Percentiles rank a stretch among this genome's conserved stretches.
phyloP scores from a whole-genome alignment of 371 early-diverging fungal species.

The Mortierella sp. region DNA sequence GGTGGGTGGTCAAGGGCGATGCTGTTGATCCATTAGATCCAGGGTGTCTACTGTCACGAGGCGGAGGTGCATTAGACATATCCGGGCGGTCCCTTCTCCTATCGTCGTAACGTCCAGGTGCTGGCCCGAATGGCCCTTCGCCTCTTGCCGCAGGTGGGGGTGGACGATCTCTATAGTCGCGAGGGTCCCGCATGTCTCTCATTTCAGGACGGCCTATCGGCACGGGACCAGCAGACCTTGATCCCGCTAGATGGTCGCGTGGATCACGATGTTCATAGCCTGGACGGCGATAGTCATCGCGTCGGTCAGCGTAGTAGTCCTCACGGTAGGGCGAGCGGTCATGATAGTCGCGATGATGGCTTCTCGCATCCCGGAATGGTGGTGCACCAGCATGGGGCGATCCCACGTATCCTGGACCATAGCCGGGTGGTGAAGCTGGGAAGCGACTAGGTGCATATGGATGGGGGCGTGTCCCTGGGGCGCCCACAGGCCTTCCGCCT shows the following conservation, averaged over 20 bases:
- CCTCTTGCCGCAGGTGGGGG: conserved; percentile 32
- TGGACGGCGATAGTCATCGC: conserved; percentile 55
- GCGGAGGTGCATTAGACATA: conserved; percentile 33
- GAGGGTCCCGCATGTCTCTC: conserved; percentile 46
- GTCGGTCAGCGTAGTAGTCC: conserved; percentile 56
- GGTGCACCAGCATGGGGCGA: conserved; percentile 40
- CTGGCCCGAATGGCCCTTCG: conserved; percentile 34
- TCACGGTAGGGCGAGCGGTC: conserved; percentile 58
- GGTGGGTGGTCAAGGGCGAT: conserved; percentile 44
- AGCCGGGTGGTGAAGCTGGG: conserved; percentile 36
- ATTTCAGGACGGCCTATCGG: conserved; percentile 32
- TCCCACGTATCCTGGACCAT: conserved; percentile 34
- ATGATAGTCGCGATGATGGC: conserved; percentile 54
- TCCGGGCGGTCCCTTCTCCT: conserved; percentile 52
- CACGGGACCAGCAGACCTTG: conserved; percentile 29
- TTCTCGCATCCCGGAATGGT: conserved; percentile 33
- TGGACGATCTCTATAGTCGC: conserved; percentile 48
- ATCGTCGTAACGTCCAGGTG: conserved; percentile 50
- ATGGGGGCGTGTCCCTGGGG: conserved; percentile 37
- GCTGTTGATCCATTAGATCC: conserved; percentile 31
- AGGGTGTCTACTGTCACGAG: conserved; percentile 45
- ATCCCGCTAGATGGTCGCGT: conserved; percentile 36
- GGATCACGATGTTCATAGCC: conserved; percentile 58
- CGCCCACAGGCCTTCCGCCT: conserved; percentile 28
- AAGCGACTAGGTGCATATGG: conserved; percentile 36